Percentiles rank a stretch among this genome's conserved stretches.
Conservation (phyloP, 768 basidiomycete species). For the Russula emetica region DNA sequence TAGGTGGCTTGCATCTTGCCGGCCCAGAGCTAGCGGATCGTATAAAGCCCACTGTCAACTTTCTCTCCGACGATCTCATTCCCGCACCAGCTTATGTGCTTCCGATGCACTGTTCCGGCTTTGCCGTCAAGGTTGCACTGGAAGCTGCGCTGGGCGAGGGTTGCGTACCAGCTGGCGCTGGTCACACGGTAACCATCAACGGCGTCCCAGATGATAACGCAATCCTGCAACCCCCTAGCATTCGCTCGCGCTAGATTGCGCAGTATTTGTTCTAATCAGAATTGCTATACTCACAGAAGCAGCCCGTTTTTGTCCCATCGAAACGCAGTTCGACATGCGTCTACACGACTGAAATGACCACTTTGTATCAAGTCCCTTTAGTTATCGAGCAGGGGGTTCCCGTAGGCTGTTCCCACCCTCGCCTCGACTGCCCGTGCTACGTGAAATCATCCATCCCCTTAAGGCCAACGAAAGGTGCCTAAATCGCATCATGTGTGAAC, state of each 20-base stretch:
- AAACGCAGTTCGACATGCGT: neutral
- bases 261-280: neutral
- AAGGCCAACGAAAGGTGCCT: neutral
- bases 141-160: constrained; percentile 66
- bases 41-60: constrained; percentile 65
- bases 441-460: neutral
- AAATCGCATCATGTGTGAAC: neutral
- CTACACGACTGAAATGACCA: neutral
- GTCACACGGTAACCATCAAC: constrained; percentile 55
- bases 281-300: neutral
- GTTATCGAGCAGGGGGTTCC: neutral
- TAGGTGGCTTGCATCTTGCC: constrained; percentile 83
- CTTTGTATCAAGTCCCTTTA: neutral
- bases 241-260: neutral
- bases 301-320: neutral
- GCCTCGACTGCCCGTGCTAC: neutral
- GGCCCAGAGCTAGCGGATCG: constrained; percentile 59
- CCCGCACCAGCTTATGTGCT: constrained; percentile 68
- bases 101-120: constrained; percentile 85
- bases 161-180: constrained; percentile 74
- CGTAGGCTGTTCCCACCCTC: neutral
- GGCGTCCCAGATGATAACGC: constrained; percentile 45
- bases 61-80: constrained; percentile 54
- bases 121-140: constrained; percentile 68
- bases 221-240: constrained; percentile 11